Base-by-base conservation (phyloP, 2,329 filamentous ascomycete species). In the Shiraia bambusicola region DNA sequence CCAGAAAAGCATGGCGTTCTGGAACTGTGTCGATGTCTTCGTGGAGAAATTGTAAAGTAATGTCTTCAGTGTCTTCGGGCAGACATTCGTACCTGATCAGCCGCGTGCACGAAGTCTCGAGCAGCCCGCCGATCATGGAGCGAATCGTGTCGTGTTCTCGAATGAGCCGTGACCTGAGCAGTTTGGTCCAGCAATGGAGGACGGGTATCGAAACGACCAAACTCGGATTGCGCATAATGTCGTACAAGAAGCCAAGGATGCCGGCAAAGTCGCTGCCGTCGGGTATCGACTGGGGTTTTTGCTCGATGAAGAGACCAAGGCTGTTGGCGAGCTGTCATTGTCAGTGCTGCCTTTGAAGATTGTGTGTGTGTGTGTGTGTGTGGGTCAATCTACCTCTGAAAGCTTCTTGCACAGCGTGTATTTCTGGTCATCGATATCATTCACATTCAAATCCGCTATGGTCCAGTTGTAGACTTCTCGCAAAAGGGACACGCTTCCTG, bases 21-120 rank as follows among this genome's bases (percentile, higher is more conserved):
- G 93, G 93, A 14, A 92, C 76, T 0, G 92, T 97, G 61, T 98
- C 93, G 41, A 95, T 94, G 63, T 98, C 93, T 61, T 97, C 91
- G 58, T 90, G 78, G 1, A 98, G 76, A 53, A 95, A 93, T 9
- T 88, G 74, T 44, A 90, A 80, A 0, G 87, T 91, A 2, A 87
- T 78, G 56, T 96, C 85, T 33, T 88, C 81, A 0, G 84, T 86
- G 49, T 95, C 87, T 50, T 92, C 84, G 0, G 90, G 88, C 2
- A 97, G 73, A 49, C 80, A 84, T 67, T 98, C 93, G 67, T 95
- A 98, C 40, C 88, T 84, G 45, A 97, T 78, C 38, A 97, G 75
- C 42, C 94, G 81, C 32, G 86, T 80, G 63, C 87, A 93, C 69
- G 89, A 95, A 25, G 87, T 81, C 61, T 94, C 86, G 15, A 97